Conservation (phyloP, 2,329 filamentous ascomycete species). For the Ophiostoma sp. region DNA sequence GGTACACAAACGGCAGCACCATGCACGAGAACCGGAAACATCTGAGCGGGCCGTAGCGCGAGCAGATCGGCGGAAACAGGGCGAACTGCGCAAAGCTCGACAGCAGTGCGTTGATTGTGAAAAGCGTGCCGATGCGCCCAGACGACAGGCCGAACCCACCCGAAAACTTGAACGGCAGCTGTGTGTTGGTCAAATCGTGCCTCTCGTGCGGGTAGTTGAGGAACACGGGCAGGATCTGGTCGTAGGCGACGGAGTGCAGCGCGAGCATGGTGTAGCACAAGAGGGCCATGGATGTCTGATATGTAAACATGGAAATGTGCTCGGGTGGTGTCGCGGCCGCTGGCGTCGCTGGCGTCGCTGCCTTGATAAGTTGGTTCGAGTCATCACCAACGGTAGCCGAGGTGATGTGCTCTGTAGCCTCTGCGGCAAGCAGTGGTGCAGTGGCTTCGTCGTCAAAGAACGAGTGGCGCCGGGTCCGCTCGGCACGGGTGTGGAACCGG, state of each 20-base stretch:
- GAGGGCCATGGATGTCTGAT: constrained; percentile 41
- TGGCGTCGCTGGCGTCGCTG: not conserved
- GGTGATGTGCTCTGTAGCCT: constrained; percentile 22
- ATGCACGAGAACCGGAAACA: constrained; percentile 64
- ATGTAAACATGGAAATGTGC: constrained; percentile 30
- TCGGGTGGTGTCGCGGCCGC: not conserved
- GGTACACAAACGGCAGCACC: constrained; percentile 67
- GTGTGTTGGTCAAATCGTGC: constrained; percentile 49
- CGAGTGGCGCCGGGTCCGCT: constrained; percentile 26
- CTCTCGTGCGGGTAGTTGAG: constrained; percentile 65
- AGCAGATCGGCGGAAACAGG: constrained; percentile 71
- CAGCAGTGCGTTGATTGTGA: constrained; percentile 73
- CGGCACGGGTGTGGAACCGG: not conserved
- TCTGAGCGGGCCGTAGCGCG: constrained; percentile 64
- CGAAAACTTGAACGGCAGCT: constrained; percentile 72
- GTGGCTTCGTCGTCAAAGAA: constrained; percentile 52
- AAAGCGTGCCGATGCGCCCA: constrained; percentile 74
- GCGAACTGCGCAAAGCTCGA: constrained; percentile 82
- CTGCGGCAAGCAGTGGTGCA: constrained; percentile 46
- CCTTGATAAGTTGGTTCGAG: constrained; percentile 18
- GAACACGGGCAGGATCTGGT: constrained; percentile 84
- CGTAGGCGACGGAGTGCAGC: constrained; percentile 75
- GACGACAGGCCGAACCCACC: constrained; percentile 73
- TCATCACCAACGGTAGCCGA: constrained; percentile 22
- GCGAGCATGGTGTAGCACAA: constrained; percentile 74